Conservation (phyloP, 2,329 filamentous ascomycete genomes). For the Microdochium trichocladiopsis region DNA sequence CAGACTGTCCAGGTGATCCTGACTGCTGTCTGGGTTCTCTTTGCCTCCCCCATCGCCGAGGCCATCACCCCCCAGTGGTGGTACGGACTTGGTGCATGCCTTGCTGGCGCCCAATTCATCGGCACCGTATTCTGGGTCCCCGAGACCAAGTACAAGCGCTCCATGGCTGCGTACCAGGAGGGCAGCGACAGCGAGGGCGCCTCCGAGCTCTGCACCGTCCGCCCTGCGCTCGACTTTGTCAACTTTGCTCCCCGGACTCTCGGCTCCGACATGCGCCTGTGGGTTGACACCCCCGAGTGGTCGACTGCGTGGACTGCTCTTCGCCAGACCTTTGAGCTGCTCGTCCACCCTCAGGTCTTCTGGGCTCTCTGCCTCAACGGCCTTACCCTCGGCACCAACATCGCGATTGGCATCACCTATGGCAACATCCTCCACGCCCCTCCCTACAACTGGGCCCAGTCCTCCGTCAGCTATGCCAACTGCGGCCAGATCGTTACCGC, state of each 20-base stretch:
- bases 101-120: constrained; percentile 7
- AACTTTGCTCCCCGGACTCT: constrained; percentile 26
- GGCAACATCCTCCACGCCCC: constrained; percentile 10
- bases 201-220: constrained; percentile 7
- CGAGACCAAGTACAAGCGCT: constrained; percentile 9
- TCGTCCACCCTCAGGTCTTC: constrained; percentile 21
- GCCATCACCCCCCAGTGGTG: constrained; percentile 9
- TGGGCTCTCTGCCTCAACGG: constrained; percentile 16
- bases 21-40: constrained; percentile 10
- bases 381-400: constrained; percentile 13
- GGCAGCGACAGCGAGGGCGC: constrained; percentile 10
- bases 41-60: constrained; percentile 9
- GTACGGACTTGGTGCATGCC: constrained; percentile 11
- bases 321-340: constrained; percentile 20
- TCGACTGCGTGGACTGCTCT: constrained; percentile 11
- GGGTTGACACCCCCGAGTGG: constrained; percentile 30
- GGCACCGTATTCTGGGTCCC: constrained; percentile 9
- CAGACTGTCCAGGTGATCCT: constrained; percentile 9
- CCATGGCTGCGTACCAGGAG: constrained; percentile 25
- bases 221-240: constrained; percentile 23
- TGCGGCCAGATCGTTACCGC: constrained; percentile 11
- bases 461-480: constrained; percentile 11
- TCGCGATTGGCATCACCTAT: constrained; percentile 14
- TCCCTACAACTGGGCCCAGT: constrained; percentile 8
- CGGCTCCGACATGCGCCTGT: constrained; percentile 26